Percentiles rank a stretch among this genome's conserved stretches.
Evolutionary conservation across 352 stramenopile species (phyloP).

Genomic region (Globisporangium irregulare): DNA sequence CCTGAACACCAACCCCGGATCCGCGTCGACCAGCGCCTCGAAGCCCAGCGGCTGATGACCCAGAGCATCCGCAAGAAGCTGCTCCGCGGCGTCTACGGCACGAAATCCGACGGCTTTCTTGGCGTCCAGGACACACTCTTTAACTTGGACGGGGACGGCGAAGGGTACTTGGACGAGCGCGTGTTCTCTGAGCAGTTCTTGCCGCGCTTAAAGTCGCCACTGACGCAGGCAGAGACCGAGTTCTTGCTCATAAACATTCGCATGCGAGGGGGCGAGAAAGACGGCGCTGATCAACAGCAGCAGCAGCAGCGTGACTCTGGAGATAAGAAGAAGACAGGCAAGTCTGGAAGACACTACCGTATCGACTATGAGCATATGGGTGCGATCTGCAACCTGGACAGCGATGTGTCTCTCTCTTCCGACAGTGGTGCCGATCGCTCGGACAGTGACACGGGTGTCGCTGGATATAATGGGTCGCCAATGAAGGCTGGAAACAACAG

Average conservation of each 20-base stretch:
- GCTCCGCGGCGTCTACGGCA: conserved; percentile 34
- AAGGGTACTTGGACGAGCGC: conserved; percentile 36
- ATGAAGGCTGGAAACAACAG: not conserved
- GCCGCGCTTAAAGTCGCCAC: conserved; percentile 31
- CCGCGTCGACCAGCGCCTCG: conserved; percentile 44
- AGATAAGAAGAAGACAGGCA: conserved; percentile 3
- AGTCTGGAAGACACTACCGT: conserved; percentile 12
- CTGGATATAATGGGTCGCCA: not conserved
- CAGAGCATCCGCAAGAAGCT: conserved; percentile 56
- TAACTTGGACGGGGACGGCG: conserved; percentile 29
- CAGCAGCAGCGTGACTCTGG: not conserved
- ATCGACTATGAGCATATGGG: conserved; percentile 61
- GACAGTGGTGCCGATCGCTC: conserved; percentile 19
- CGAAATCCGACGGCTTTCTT: conserved; percentile 32
- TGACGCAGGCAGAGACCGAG: conserved; percentile 43
- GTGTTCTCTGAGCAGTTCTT: conserved; percentile 44
- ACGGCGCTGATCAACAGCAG: not conserved
- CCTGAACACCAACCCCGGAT: conserved; percentile 20
- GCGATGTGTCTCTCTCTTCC: conserved; percentile 42
- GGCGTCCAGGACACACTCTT: conserved; percentile 42
- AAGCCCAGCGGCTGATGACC: conserved; percentile 43
- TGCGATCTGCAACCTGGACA: conserved; percentile 44
- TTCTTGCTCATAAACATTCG: conserved; percentile 49
- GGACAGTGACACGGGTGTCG: not conserved
- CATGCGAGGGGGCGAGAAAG: conserved; percentile 4